Evolutionary conservation across 371 early-diverging fungal genomes (phyloP).

Genomic region (Caulochytrium protostelioides): DNA sequence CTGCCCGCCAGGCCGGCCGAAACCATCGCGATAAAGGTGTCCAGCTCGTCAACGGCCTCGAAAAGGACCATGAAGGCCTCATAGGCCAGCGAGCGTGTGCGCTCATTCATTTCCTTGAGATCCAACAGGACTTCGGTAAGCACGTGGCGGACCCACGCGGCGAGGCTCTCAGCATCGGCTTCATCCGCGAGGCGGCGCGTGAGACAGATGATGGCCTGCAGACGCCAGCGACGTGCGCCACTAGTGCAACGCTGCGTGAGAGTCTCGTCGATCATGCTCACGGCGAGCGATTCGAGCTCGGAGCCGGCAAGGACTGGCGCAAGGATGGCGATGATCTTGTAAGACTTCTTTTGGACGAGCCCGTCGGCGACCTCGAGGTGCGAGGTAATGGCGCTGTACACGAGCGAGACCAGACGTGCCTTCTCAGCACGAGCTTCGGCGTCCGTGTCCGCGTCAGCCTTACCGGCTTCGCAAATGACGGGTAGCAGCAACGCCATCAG

Average conservation of each 20-base stretch:
- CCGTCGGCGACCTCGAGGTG: constrained; percentile 41
- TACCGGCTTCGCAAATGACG: constrained; percentile 21
- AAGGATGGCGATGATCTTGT: constrained; percentile 45
- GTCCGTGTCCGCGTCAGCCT: constrained; percentile 20
- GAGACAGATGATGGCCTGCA: too few relatives aligned
- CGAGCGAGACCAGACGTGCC: constrained; percentile 9
- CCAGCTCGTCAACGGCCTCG: too few relatives aligned
- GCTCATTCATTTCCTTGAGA: constrained; percentile 82
- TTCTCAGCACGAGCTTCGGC: constrained; percentile 27
- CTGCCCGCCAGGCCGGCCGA: constrained; percentile 80
- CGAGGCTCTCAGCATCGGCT: too few relatives aligned
- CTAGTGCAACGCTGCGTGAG: not conserved
- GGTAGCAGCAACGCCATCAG: constrained; percentile 18
- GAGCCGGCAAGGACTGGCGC: constrained; percentile 21
- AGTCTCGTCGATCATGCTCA: constrained; percentile 20
- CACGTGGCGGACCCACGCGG: constrained; percentile 62
- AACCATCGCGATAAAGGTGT: constrained; percentile 54
- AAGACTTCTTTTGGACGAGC: constrained; percentile 76
- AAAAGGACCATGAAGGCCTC: too few relatives aligned
- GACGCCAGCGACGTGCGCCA: not conserved
- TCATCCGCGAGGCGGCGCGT: too few relatives aligned
- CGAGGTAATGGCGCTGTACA: constrained; percentile 14
- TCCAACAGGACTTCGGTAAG: constrained; percentile 74
- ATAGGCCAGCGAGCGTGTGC: constrained; percentile 59
- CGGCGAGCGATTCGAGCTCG: constrained; percentile 26